These are phyloP conservation scores for Chalara sp. DNA, from an alignment of 2,329 filamentous ascomycete genomes.

Conservation along the genomic window DNA sequence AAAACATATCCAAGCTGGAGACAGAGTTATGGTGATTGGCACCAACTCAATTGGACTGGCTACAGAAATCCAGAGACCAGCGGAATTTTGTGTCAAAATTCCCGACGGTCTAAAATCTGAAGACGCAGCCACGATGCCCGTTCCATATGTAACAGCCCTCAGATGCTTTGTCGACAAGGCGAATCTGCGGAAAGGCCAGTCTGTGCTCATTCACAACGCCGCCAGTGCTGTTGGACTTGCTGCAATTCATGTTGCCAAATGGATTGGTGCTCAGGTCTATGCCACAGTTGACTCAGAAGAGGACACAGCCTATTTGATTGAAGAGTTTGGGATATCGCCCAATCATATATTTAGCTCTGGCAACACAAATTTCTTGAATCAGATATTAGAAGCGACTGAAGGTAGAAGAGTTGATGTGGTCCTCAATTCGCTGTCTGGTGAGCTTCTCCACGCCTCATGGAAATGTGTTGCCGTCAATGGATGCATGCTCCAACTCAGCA, in stretches of 20 bases:
- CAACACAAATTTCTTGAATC: slow-evolving; percentile 18
- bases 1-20: slow-evolving; percentile 14
- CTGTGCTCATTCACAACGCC: slow-evolving; percentile 26
- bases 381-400: slow-evolving; percentile 15
- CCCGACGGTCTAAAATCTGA: slow-evolving; percentile 31
- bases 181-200: slow-evolving; percentile 17
- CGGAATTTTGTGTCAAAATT: slow-evolving; percentile 19
- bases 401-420: slow-evolving; percentile 21
- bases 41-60: slow-evolving; percentile 3
- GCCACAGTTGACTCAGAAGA: slow-evolving; percentile 15
- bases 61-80: slow-evolving; percentile 7
- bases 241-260: slow-evolving; percentile 22
- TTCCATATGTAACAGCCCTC: slow-evolving; percentile 19
- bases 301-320: slow-evolving; percentile 11
- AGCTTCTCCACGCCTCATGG: slow-evolving; percentile 23
- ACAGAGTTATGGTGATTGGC: slow-evolving; percentile 13
- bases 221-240: slow-evolving; percentile 27
- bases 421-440: slow-evolving; percentile 21
- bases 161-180: slow-evolving; percentile 8
- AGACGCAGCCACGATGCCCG: slow-evolving; percentile 32
- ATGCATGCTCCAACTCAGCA: slow-evolving; percentile 31
- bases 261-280: slow-evolving; percentile 24
- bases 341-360: slow-evolving; percentile 23
- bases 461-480: slow-evolving; percentile 29
- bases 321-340: slow-evolving; percentile 16